Evolutionary conservation across 108 stramenopile species (phyloP).

Genomic region (Nannochloropsis granulata): DNA sequence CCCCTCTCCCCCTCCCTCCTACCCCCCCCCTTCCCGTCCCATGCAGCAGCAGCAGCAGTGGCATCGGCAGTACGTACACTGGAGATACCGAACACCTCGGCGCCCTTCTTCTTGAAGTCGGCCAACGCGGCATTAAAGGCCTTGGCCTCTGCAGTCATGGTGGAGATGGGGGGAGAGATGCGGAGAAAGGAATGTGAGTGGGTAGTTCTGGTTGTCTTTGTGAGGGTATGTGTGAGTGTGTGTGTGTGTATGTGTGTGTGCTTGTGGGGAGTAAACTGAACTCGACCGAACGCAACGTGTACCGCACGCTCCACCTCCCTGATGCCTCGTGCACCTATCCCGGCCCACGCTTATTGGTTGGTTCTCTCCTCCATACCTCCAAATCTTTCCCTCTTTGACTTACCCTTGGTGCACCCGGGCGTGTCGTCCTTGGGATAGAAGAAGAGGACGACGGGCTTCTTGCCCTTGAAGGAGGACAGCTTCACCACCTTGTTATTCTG

Average conservation of each 20-base stretch:
- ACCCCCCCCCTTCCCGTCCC: neutral
- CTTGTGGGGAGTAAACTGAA: no score
- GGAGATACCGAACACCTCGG: slow-evolving; percentile 37
- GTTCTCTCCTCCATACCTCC: no score
- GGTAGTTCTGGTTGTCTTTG: no score
- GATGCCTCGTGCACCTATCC: no score
- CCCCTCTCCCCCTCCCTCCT: no score
- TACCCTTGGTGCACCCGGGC: slow-evolving; percentile 36
- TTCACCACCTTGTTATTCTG: slow-evolving; percentile 15
- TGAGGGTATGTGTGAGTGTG: no score
- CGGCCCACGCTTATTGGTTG: no score
- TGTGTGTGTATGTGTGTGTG: no score
- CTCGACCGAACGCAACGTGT: no score
- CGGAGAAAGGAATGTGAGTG: no score
- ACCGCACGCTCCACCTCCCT: neutral
- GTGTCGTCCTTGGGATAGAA: slow-evolving; percentile 42
- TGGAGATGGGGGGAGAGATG: no score
- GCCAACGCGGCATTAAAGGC: slow-evolving; percentile 25
- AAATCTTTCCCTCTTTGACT: neutral
- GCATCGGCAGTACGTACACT: neutral
- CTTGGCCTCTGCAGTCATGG: slow-evolving; percentile 7
- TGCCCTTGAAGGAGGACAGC: slow-evolving; percentile 29
- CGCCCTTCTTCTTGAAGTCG: slow-evolving; percentile 16
- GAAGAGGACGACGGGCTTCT: slow-evolving; percentile 36
- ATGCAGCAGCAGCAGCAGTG: neutral